These are phyloP conservation scores for Paecilomyces formosus DNA, from an alignment of 2,329 filamentous ascomycete genomes.

Conservation along the genomic window DNA sequence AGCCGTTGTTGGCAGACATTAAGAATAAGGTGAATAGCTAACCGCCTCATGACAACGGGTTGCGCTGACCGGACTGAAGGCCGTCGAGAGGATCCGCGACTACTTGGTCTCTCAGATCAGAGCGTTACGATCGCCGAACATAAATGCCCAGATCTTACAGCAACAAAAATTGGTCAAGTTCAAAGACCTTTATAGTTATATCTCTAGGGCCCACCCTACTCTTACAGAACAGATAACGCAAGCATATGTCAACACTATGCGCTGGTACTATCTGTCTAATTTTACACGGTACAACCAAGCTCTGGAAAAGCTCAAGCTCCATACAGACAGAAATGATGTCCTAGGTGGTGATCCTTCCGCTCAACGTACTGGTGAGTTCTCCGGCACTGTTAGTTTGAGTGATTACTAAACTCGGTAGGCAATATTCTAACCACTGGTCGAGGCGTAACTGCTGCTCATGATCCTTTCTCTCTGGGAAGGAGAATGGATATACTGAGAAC, in stretches of 20 bases:
- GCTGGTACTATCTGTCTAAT: constrained; percentile 93
- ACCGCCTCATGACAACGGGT: neutral
- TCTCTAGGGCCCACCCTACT: constrained; percentile 72
- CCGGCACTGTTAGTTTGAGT: constrained; percentile 1
- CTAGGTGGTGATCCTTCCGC: constrained; percentile 70
- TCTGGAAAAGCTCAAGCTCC: constrained; percentile 75
- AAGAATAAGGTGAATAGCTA: constrained; percentile 59
- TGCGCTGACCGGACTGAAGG: constrained; percentile 33
- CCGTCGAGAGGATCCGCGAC: constrained; percentile 88
- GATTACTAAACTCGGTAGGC: constrained; percentile 15
- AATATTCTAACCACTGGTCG: constrained; percentile 33
- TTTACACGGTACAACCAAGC: constrained; percentile 82
- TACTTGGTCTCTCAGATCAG: constrained; percentile 94
- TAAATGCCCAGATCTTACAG: constrained; percentile 95
- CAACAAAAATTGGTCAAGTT: constrained; percentile 84
- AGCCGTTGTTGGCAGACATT: constrained; percentile 76
- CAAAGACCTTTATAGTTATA: constrained; percentile 79
- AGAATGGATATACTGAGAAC: constrained; percentile 75
- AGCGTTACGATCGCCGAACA: constrained; percentile 84
- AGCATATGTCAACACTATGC: constrained; percentile 97
- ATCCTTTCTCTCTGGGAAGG: constrained; percentile 82
- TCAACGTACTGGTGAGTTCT: constrained; percentile 47
- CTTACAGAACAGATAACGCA: constrained; percentile 84
- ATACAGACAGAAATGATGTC: constrained; percentile 78
- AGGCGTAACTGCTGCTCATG: constrained; percentile 48